A percentile compares a stretch with the other conserved stretches of the same genome.
These are phyloP conservation scores for Trichoderma guizhouense DNA, from an alignment of 2,329 filamentous ascomycete genomes.

Conservation along the genomic window DNA sequence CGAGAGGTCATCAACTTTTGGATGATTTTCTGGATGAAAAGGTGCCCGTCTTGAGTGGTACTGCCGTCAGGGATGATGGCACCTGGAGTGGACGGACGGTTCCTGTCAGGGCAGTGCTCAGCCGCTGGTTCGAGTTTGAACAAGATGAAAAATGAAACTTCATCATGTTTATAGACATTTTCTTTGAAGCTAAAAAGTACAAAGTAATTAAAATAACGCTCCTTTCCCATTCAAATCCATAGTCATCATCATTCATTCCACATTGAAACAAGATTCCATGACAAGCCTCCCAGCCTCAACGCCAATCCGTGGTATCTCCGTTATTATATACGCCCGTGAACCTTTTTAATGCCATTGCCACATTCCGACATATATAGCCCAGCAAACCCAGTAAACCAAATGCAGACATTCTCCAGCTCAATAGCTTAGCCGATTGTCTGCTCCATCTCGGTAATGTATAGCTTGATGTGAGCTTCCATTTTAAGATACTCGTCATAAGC, in stretches of 20 bases:
- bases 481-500: constrained; percentile 95
- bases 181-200: not conserved
- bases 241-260: not conserved
- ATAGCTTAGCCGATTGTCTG: constrained; percentile 59
- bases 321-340: constrained; percentile 12
- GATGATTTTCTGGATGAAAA: constrained; percentile 46
- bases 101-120: constrained; percentile 53
- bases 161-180: not conserved
- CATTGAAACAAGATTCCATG: constrained; percentile 5
- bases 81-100: constrained; percentile 58
- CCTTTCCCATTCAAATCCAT: not conserved
- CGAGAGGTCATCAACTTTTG: constrained; percentile 29
- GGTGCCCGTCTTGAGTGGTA: constrained; percentile 61
- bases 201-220: not conserved
- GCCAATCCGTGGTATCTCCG: constrained; percentile 41
- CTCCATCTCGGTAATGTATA: constrained; percentile 99
- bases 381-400: constrained; percentile 1
- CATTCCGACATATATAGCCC: constrained; percentile 15
- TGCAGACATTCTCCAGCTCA: not conserved
- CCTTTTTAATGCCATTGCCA: not conserved
- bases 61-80: constrained; percentile 48
- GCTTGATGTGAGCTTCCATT: constrained; percentile 93
- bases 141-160: not conserved
- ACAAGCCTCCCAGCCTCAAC: constrained; percentile 30
- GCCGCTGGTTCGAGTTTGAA: constrained; percentile 58